phyloP scores from a whole-genome alignment of 208 protist species.

The Endotrypanum monterogeii region DNA sequence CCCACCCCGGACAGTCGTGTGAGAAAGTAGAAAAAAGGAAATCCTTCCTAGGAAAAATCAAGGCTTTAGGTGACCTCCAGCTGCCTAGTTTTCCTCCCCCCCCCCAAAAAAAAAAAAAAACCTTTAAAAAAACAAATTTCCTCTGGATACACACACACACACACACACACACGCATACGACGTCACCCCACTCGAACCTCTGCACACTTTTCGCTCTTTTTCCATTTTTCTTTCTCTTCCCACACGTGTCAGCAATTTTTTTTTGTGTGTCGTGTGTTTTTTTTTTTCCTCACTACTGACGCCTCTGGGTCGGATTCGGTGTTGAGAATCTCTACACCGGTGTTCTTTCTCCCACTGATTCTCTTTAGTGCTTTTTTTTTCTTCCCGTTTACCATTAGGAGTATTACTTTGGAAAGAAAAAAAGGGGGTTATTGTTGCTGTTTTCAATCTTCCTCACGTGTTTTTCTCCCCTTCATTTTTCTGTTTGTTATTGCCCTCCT shows the following conservation, averaged over 20 bases:
- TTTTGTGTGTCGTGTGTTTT: background rate
- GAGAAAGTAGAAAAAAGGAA: too few species aligned
- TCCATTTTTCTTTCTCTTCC: background rate
- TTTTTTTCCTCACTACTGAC: background rate
- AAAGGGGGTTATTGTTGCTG: too few species aligned
- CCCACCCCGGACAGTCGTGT: too few species aligned
- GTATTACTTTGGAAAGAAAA: too few species aligned
- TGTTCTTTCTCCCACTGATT: background rate
- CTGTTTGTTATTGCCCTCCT: background rate
- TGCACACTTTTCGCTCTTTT: background rate
- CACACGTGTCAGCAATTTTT: background rate
- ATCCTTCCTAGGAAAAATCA: too few species aligned
- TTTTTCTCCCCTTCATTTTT: background rate
- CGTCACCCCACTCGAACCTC: background rate
- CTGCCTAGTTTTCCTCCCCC: background rate
- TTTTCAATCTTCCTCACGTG: too few species aligned
- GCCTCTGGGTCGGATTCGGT: too few species aligned
- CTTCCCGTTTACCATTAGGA: background rate
- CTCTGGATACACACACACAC: too few species aligned
- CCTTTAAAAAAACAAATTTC: too few species aligned
- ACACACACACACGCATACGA: too few species aligned
- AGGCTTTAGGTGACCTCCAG: background rate
- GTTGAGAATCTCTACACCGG: background rate
- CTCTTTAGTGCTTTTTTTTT: background rate
- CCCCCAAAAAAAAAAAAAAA: too few species aligned